Evolutionary conservation across 2,329 filamentous ascomycete genomes (phyloP).

Genomic region (Phaeosphaeriaceae sp.): DNA sequence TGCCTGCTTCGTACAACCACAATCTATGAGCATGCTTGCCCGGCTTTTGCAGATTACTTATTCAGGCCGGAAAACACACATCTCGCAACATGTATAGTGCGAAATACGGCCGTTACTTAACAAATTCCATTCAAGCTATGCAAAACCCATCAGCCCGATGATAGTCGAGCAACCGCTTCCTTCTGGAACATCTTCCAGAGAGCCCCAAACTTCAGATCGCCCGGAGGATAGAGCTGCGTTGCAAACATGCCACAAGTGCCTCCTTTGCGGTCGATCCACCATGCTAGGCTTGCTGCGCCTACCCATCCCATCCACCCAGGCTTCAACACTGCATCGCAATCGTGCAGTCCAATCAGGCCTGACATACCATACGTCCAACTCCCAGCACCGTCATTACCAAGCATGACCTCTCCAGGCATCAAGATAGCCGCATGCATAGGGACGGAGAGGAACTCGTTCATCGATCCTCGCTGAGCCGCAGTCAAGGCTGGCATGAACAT

Average conservation of each 20-base stretch:
- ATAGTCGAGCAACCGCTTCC: conserved; percentile 14
- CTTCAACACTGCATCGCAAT: conserved; percentile 18
- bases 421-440: conserved; percentile 13
- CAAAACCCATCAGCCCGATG: background rate
- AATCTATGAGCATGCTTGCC: background rate
- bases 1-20: background rate
- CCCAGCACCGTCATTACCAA: conserved; percentile 13
- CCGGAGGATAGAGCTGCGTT: conserved; percentile 31
- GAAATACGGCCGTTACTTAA: background rate
- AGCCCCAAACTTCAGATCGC: conserved; percentile 24
- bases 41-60: background rate
- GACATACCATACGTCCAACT: conserved; percentile 24
- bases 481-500: conserved; percentile 22
- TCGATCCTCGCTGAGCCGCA: conserved; percentile 5
- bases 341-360: conserved; percentile 18
- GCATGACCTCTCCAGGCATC: conserved; percentile 21
- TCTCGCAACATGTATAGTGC: background rate
- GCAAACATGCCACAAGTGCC: conserved; percentile 33
- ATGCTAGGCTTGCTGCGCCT: conserved; percentile 29
- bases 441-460: conserved; percentile 10
- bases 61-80: background rate
- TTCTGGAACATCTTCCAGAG: conserved; percentile 28
- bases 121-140: background rate
- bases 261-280: conserved; percentile 38
- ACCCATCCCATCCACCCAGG: conserved; percentile 26